These are phyloP conservation scores for Fusarium sp. DNA, from an alignment of 2,329 filamentous ascomycete species.

Conservation along the genomic window DNA sequence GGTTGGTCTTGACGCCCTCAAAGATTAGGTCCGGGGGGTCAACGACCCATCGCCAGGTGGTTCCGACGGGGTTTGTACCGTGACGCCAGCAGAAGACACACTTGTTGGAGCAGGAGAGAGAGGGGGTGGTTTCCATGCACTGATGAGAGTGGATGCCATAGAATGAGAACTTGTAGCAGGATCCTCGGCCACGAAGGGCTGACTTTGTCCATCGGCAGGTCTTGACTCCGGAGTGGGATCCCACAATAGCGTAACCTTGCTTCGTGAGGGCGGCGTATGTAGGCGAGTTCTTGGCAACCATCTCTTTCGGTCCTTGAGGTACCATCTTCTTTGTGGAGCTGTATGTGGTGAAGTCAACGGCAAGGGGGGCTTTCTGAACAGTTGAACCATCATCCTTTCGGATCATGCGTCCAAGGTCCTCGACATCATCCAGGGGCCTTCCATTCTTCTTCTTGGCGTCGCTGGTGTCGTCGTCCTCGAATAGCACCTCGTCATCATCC, in stretches of 20 bases:
- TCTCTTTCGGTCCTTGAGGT: slow-evolving; percentile 75
- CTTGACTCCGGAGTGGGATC: slow-evolving; percentile 95
- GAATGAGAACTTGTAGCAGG: slow-evolving; percentile 97
- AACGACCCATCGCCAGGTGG: slow-evolving; percentile 96
- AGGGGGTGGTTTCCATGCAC: slow-evolving; percentile 98
- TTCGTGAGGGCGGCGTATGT: slow-evolving; percentile 92
- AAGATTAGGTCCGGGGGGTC: slow-evolving; percentile 93
- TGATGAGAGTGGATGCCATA: slow-evolving; percentile 97
- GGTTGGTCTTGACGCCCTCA: slow-evolving; percentile 86
- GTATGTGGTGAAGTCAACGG: slow-evolving; percentile 88
- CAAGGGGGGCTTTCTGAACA: slow-evolving; percentile 63
- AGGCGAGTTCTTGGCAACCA: slow-evolving; percentile 92
- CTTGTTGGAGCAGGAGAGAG: slow-evolving; percentile 96
- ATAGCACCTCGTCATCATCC: slow-evolving; percentile 62
- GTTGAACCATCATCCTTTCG: slow-evolving; percentile 52
- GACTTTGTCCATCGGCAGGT: slow-evolving; percentile 99
- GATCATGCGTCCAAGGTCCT: slow-evolving; percentile 80
- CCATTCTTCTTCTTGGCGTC: slow-evolving; percentile 56
- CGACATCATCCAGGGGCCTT: slow-evolving; percentile 76
- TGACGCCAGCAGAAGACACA: slow-evolving; percentile 99
- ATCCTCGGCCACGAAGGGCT: slow-evolving; percentile 89
- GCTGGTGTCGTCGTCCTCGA: slow-evolving; percentile 51
- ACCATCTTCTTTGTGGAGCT: slow-evolving; percentile 60
- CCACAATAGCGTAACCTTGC: slow-evolving; percentile 95
- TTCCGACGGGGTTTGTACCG: slow-evolving; percentile 95